A percentile compares a stretch with the other conserved stretches of the same genome.
These are phyloP conservation scores for Rhododendron molle DNA, from an alignment of 148 eudicot genomes.

Conservation along the genomic window DNA sequence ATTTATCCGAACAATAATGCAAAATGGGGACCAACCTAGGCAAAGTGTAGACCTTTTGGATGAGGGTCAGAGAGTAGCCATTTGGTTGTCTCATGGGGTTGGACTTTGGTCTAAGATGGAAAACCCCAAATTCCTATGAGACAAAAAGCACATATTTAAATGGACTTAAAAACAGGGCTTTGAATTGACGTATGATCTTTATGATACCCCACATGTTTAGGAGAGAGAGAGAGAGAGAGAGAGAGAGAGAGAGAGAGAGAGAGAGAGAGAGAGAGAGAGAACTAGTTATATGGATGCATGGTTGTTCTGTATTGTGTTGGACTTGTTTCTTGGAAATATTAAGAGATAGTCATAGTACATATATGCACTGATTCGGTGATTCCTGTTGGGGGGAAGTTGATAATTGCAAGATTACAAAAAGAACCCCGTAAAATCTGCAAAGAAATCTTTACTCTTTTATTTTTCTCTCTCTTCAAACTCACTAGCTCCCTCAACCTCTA, in stretches of 20 bases:
- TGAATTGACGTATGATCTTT: constrained; percentile 21
- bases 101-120: constrained; percentile 22
- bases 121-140: constrained; percentile 17
- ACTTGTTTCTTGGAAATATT: constrained; percentile 34
- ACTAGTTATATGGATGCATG: neutral
- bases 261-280: constrained; percentile 7
- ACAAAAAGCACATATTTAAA: constrained; percentile 20
- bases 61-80: constrained; percentile 14
- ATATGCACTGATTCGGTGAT: neutral
- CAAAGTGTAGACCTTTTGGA: constrained; percentile 3
- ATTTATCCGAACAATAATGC: neutral
- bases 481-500: constrained; percentile 28
- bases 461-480: neutral
- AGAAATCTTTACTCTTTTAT: neutral
- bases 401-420: constrained; percentile 25
- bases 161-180: constrained; percentile 1
- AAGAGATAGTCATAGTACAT: neutral
- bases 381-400: constrained; percentile 12
- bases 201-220: neutral
- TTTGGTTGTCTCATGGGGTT: constrained; percentile 23
- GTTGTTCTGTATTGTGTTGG: constrained; percentile 33
- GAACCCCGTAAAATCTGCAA: constrained; percentile 18
- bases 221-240: constrained; percentile 10
- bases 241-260: constrained; percentile 8
- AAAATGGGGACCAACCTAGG: neutral